Evolutionary conservation across 345 rosid species (phyloP), one percentile per base, ranked within the genome.

Genomic region (Salix udensis): DNA sequence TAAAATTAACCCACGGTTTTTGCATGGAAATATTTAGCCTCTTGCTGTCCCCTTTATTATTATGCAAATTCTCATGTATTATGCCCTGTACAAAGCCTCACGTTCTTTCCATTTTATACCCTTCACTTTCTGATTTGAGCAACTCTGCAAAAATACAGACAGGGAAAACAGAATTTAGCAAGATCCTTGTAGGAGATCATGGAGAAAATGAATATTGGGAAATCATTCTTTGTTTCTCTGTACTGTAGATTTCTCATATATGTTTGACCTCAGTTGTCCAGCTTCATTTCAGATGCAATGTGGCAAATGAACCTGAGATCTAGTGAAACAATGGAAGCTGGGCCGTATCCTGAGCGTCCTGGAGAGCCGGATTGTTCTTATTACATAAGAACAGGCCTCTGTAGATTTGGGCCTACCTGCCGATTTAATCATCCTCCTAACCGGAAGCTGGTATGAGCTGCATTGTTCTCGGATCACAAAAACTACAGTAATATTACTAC

Each of bases 331-430:
- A 84, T 89, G 89, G 98, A 94, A 82, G 40, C 88, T 36, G 88
- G 94, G 74, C 76, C 88, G 15, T 92, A 91, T 75, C 98, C 99
- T 23, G 94, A 92, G 81, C 91, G 94, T 53, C 91, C 92, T 40
- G 99, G 99, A 71, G 98, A 94, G 84, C 97, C 90, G 5, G 94
- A 94, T 85, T 96, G 99, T 84, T 90, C 98, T 78, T 94, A 91
- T 87, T 96, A 96, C 80, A 92, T 96, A 72, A 85, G 98, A 85
- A 96, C 99, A 62, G 99, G 99, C 48, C 96, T 96, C 70, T 96
- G 99, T 83, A 88, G 98, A 86, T 96, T 92, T 86, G 90, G 92
- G 39, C 81, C 89, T 66, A 89, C 87, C 23, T 89, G 92, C 73
- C 88, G 92, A 68, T 89, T 83, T 81, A 87, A 89, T 79, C 92